Evolutionary conservation across 306 rosid genomes (phyloP).

Genomic region (Arachis hypogaea): DNA sequence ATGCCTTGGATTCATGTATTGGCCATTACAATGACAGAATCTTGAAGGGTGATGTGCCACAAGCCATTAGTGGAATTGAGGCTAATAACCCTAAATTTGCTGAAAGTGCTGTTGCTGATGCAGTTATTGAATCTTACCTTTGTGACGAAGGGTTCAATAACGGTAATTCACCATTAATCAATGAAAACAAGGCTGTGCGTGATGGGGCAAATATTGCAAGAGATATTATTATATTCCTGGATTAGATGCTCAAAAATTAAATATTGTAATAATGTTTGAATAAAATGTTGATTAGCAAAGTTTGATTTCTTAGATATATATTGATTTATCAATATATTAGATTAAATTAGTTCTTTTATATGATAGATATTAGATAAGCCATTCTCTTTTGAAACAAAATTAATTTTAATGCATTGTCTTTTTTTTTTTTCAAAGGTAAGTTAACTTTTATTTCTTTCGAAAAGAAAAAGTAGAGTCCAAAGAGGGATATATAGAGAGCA

Average conservation of each 20-base stretch:
- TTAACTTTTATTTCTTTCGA: too few species aligned
- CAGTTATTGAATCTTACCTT: constrained; percentile 20
- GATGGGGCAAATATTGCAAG: constrained; percentile 25
- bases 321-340: too few species aligned
- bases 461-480: too few species aligned
- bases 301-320: too few species aligned
- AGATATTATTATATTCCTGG: constrained; percentile 38
- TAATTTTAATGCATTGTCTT: too few species aligned
- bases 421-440: too few species aligned
- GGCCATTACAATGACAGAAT: background rate
- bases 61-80: constrained; percentile 38
- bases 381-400: too few species aligned
- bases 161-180: constrained; percentile 35
- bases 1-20: constrained; percentile 24
- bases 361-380: too few species aligned
- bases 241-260: constrained; percentile 10
- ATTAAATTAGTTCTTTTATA: too few species aligned
- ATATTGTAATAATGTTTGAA: too few species aligned
- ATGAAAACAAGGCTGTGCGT: constrained; percentile 16
- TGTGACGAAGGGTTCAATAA: constrained; percentile 29
- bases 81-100: constrained; percentile 46
- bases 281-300: too few species aligned
- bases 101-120: constrained; percentile 27
- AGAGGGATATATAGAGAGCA: too few species aligned
- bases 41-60: constrained; percentile 30